phyloP scores from a whole-genome alignment of 768 basidiomycete genomes.

The Trametes elegans region DNA sequence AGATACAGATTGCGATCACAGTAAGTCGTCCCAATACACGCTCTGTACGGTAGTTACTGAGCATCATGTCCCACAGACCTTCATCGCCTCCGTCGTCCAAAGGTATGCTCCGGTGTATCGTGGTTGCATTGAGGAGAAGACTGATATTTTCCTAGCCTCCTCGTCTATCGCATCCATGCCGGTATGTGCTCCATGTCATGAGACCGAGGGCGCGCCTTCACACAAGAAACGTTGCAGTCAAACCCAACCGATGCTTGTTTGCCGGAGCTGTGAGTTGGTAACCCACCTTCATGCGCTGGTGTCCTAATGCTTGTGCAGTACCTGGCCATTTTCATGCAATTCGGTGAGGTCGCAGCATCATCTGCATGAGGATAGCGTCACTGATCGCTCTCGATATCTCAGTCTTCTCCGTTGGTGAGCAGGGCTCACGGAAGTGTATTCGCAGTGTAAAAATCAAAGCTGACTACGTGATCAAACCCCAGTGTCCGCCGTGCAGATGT shows the following conservation, averaged over 20 bases:
- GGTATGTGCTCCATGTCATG: not conserved
- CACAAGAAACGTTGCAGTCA: too few species aligned
- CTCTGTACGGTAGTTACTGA: too few species aligned
- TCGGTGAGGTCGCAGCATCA: not conserved
- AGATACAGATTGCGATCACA: slow-evolving; percentile 1
- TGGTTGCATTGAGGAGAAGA: too few species aligned
- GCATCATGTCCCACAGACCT: not conserved
- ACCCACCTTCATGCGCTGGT: too few species aligned
- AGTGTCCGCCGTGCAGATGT: not conserved
- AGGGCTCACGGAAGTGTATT: too few species aligned
- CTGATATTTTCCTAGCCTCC: not conserved
- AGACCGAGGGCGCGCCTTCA: too few species aligned
- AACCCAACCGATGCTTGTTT: too few species aligned
- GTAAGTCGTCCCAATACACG: not conserved
- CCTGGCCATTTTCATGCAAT: not conserved
- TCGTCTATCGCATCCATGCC: slow-evolving; percentile 1
- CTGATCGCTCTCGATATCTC: not conserved
- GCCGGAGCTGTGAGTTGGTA: too few species aligned
- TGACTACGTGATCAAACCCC: not conserved
- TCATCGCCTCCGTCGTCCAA: slow-evolving; percentile 2
- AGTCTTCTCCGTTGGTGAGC: slow-evolving; percentile 4
- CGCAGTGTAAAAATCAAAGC: too few species aligned
- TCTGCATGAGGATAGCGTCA: not conserved
- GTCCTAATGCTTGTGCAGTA: too few species aligned
- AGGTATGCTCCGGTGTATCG: not conserved